Evolutionary conservation across 495 filamentous ascomycete species (phyloP).

Genomic region (Aspergillus steynii): DNA sequence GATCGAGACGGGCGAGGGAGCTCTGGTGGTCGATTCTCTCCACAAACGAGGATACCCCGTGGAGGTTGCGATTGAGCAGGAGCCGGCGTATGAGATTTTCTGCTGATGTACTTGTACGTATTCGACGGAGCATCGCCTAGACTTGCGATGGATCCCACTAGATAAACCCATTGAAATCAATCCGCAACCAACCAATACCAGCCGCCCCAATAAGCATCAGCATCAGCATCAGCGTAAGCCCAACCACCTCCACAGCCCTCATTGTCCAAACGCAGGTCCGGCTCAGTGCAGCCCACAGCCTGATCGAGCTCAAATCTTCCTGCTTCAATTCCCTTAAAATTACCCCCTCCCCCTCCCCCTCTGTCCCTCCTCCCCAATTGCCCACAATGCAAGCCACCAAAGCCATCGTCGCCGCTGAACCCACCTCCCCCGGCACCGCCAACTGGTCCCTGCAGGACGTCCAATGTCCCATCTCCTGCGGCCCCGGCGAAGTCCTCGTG

Average conservation of each 20-base stretch:
- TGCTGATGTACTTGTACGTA: too few relatives aligned
- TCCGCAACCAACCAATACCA: too few relatives aligned
- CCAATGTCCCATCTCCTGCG: conserved; percentile 19
- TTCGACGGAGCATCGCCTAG: too few relatives aligned
- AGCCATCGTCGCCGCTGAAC: conserved; percentile 26
- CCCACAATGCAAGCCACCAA: conserved; percentile 5
- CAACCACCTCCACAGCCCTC: not conserved
- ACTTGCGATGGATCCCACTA: too few relatives aligned
- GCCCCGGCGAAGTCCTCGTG: conserved; percentile 38
- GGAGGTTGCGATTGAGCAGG: too few relatives aligned
- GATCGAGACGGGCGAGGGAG: too few relatives aligned
- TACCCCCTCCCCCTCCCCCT: too few relatives aligned
- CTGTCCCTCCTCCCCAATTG: not conserved
- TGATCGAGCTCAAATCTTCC: not conserved
- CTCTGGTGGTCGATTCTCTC: too few relatives aligned
- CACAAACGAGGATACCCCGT: too few relatives aligned
- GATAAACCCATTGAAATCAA: too few relatives aligned
- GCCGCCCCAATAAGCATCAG: not conserved
- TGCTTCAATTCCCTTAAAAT: not conserved
- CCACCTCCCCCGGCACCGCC: not conserved
- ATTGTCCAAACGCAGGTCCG: not conserved
- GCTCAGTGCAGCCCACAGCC: not conserved
- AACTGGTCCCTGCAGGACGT: conserved; percentile 31
- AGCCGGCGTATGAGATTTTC: too few relatives aligned
- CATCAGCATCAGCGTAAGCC: not conserved